Conservation (phyloP, 2,329 filamentous ascomycete genomes). For the Emmonsia crescens region DNA sequence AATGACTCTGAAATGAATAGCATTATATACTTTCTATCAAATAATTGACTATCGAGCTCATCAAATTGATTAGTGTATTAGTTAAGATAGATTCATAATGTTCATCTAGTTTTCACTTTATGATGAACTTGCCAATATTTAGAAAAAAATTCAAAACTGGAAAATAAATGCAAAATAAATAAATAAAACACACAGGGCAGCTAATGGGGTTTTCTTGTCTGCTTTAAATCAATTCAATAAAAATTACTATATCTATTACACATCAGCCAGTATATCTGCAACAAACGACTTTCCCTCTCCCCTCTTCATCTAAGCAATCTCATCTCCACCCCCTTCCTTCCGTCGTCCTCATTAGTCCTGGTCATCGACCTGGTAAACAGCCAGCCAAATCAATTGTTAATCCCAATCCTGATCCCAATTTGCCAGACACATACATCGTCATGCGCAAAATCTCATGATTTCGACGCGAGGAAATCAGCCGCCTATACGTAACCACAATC, state of each 20-base stretch:
- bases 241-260: conserved; percentile 1
- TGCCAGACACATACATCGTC: neutral
- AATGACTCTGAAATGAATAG: too few relatives aligned
- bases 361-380: neutral
- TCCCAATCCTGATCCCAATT: neutral
- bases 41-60: too few relatives aligned
- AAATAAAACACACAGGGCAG: neutral
- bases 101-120: too few relatives aligned
- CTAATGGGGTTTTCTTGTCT: neutral
- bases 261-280: neutral
- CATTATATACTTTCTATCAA: too few relatives aligned
- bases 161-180: neutral
- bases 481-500: conserved; percentile 19
- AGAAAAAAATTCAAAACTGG: too few relatives aligned
- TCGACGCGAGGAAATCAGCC: conserved; percentile 33
- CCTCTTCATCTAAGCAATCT: neutral
- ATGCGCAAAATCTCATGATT: conserved; percentile 10
- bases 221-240: neutral
- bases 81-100: too few relatives aligned
- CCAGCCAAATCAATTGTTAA: neutral
- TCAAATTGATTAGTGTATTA: too few relatives aligned
- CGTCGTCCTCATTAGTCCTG: neutral
- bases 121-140: too few relatives aligned
- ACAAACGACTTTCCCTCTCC: neutral
- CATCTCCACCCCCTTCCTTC: neutral